These are phyloP conservation scores for Fraxinus nigra DNA, from an alignment of 305 asterid genomes.

Conservation along the genomic window DNA sequence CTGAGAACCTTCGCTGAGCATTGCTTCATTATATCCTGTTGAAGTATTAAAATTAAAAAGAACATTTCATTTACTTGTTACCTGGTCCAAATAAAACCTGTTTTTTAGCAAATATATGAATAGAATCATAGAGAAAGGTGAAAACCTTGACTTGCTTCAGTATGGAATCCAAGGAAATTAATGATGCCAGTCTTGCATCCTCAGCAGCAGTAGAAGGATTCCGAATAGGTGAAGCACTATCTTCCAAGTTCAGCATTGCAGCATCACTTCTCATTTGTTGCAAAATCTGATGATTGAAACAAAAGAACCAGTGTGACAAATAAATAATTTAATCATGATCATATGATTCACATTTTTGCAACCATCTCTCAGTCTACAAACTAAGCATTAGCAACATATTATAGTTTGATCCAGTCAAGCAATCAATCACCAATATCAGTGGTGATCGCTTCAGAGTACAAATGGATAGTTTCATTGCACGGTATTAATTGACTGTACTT, in stretches of 20 bases:
- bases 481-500: neutral
- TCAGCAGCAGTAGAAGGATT: constrained; percentile 96
- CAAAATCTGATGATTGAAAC: constrained; percentile 56
- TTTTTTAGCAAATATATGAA: constrained; percentile 5
- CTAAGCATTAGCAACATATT: constrained; percentile 9
- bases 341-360: neutral
- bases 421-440: neutral
- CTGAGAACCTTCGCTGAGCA: constrained; percentile 61
- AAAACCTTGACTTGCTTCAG: constrained; percentile 90
- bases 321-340: constrained; percentile 5
- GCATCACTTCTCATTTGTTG: constrained; percentile 86
- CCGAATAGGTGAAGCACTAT: constrained; percentile 71
- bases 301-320: constrained; percentile 12
- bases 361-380: neutral
- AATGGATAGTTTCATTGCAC: neutral
- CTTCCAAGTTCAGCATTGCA: constrained; percentile 71
- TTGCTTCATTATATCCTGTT: constrained; percentile 82
- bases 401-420: neutral
- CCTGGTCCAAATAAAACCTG: constrained; percentile 22
- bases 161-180: constrained; percentile 88
- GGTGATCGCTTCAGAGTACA: neutral
- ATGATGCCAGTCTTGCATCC: constrained; percentile 96
- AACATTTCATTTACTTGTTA: constrained; percentile 12
- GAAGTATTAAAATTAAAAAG: constrained; percentile 14
- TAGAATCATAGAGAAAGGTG: constrained; percentile 19